Evolutionary conservation across 805 yeast genomes (phyloP).

Genomic region (Groenewaldozyma tartarivorans): DNA sequence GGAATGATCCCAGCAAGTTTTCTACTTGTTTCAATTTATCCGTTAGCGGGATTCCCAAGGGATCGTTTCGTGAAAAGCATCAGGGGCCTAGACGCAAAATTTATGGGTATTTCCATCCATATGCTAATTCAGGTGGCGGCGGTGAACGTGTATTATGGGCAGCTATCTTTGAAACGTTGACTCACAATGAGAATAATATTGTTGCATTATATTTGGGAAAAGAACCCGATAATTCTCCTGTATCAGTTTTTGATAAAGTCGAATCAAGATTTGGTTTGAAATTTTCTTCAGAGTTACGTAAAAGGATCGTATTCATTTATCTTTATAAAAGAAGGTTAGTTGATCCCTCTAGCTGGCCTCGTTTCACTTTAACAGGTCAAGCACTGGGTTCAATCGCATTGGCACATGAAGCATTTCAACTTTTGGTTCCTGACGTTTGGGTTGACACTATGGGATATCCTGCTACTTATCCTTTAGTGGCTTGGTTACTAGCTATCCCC

Average conservation of each 20-base stretch:
- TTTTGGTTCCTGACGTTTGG: slow-evolving; percentile 76
- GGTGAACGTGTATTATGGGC: slow-evolving; percentile 97
- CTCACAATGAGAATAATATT: slow-evolving; percentile 38
- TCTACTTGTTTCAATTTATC: slow-evolving; percentile 10
- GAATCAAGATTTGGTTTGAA: slow-evolving; percentile 42
- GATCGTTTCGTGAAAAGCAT: slow-evolving; percentile 4
- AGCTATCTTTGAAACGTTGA: slow-evolving; percentile 66
- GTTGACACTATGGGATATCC: slow-evolving; percentile 94
- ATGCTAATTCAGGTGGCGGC: slow-evolving; percentile 95
- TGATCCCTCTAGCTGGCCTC: slow-evolving; percentile 65
- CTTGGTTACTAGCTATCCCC: slow-evolving; percentile 54
- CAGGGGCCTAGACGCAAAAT: slow-evolving; percentile 21
- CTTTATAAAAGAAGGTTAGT: slow-evolving; percentile 49
- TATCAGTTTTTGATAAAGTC: slow-evolving; percentile 34
- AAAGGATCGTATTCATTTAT: slow-evolving; percentile 53
- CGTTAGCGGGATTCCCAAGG: slow-evolving; percentile 9
- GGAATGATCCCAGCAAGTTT: slow-evolving; percentile 25
- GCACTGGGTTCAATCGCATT: slow-evolving; percentile 68
- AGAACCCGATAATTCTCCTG: slow-evolving; percentile 30
- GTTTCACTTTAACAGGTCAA: slow-evolving; percentile 78
- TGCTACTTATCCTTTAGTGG: slow-evolving; percentile 63
- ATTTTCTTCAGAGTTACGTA: slow-evolving; percentile 36
- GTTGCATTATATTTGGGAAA: slow-evolving; percentile 63
- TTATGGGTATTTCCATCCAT: slow-evolving; percentile 91
- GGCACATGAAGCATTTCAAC: slow-evolving; percentile 58